Evolutionary conservation across 371 early-diverging fungal species (phyloP).

Genomic region (Mortierella sp.): DNA sequence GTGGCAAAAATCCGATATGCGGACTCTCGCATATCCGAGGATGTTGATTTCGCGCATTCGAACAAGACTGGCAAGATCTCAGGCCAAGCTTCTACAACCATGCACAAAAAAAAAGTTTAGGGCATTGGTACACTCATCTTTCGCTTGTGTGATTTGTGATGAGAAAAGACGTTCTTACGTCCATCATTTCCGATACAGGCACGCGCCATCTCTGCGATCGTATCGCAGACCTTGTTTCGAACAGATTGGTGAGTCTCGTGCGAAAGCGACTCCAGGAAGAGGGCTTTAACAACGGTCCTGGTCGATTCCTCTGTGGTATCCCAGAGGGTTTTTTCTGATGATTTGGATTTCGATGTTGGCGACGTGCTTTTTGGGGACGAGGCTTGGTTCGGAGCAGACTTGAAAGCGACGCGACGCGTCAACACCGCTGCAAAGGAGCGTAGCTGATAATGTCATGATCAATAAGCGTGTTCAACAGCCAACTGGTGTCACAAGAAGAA

Average conservation of each 20-base stretch:
- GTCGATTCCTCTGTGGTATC: conserved; percentile 70
- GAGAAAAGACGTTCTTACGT: conserved; percentile 57
- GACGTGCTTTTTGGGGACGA: conserved; percentile 17
- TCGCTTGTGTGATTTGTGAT: background rate
- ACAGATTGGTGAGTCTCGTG: conserved; percentile 76
- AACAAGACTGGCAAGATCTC: conserved; percentile 80
- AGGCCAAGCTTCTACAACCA: conserved; percentile 66
- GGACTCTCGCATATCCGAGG: conserved; percentile 82
- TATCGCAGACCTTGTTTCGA: conserved; percentile 91
- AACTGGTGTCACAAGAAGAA: conserved; percentile 1
- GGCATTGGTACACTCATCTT: background rate
- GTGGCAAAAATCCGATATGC: conserved; percentile 87
- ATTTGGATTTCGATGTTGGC: background rate
- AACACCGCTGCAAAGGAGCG: conserved; percentile 91
- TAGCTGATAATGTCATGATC: too few species aligned
- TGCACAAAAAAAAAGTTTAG: background rate
- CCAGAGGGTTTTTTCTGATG: conserved; percentile 66
- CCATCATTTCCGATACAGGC: conserved; percentile 60
- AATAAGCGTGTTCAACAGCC: background rate
- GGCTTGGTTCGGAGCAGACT: conserved; percentile 58
- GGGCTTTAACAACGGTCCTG: conserved; percentile 69
- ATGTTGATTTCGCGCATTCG: conserved; percentile 78
- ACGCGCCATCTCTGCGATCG: conserved; percentile 88
- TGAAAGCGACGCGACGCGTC: conserved; percentile 87
- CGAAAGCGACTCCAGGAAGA: conserved; percentile 78